Evolutionary conservation across 108 stramenopile genomes (phyloP).

Genomic region (Chaetoceros tenuissimus): DNA sequence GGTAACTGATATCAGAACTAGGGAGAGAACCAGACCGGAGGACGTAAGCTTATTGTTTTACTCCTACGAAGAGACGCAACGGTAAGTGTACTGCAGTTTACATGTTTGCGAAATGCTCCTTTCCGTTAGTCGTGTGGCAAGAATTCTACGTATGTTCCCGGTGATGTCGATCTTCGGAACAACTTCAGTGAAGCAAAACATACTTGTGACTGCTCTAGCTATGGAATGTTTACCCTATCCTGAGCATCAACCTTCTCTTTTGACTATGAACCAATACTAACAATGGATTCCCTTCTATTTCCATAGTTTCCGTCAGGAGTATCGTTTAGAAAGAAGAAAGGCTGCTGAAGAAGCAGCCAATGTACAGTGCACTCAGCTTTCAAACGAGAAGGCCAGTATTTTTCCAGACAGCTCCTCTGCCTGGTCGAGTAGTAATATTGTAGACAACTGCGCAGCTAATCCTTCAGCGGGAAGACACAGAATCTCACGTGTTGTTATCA

Average conservation of each 20-base stretch:
- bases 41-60: constrained; percentile 43
- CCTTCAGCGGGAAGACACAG: constrained; percentile 28
- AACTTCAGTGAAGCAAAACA: neutral
- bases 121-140: constrained; percentile 2
- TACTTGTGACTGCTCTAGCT: too few species aligned
- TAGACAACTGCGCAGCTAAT: neutral
- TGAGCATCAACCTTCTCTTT: neutral
- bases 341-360: constrained; percentile 23
- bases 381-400: constrained; percentile 16
- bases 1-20: constrained; percentile 62
- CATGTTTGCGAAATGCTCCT: too few species aligned
- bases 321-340: constrained; percentile 63
- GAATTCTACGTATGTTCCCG: constrained; percentile 7
- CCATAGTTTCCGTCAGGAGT: constrained; percentile 69
- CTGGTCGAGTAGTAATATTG: neutral
- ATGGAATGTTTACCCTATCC: neutral
- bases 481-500: constrained; percentile 73
- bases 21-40: constrained; percentile 38
- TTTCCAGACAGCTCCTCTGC: neutral
- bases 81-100: constrained; percentile 31
- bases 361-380: constrained; percentile 20
- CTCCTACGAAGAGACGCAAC: constrained; percentile 57
- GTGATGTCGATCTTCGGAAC: constrained; percentile 8
- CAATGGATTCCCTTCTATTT: constrained; percentile 1
- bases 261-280: neutral